Evolutionary conservation across 148 eudicot species (phyloP).

Genomic region (Talinum fruticosum): DNA sequence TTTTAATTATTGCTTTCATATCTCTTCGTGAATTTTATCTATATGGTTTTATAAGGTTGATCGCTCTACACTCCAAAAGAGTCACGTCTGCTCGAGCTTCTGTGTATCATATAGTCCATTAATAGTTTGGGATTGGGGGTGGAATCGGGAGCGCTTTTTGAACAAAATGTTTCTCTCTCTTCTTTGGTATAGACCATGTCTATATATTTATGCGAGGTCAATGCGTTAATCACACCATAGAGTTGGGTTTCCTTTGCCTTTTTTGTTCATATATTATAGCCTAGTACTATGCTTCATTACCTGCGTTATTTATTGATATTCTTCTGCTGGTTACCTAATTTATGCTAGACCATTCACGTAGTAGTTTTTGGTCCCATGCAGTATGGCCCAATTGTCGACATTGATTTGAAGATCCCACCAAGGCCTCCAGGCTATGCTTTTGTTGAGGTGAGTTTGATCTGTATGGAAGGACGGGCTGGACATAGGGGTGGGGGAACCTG

Average conservation of each 20-base stretch:
- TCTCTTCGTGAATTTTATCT: not conserved
- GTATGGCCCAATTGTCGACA: constrained; percentile 82
- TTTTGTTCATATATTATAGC: not conserved
- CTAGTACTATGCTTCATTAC: not conserved
- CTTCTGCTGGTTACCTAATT: not conserved
- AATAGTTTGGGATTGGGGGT: not conserved
- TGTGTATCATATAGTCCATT: not conserved
- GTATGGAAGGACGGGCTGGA: not conserved
- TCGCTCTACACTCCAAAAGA: not conserved
- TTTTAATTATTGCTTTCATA: not conserved
- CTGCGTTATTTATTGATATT: not conserved
- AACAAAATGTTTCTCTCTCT: not conserved
- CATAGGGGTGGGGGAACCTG: not conserved
- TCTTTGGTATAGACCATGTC: not conserved
- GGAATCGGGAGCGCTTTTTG: not conserved
- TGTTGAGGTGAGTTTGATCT: constrained; percentile 66
- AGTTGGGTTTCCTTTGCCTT: not conserved
- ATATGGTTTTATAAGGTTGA: not conserved
- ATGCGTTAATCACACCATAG: not conserved
- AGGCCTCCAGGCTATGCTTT: constrained; percentile 92
- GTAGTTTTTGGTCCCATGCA: constrained; percentile 35
- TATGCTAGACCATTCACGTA: not conserved
- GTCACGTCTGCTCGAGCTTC: not conserved
- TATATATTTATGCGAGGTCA: not conserved
- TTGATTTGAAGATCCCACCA: constrained; percentile 82